Conservation (phyloP, 2,329 filamentous ascomycete genomes). For the Onygenales sp. region DNA sequence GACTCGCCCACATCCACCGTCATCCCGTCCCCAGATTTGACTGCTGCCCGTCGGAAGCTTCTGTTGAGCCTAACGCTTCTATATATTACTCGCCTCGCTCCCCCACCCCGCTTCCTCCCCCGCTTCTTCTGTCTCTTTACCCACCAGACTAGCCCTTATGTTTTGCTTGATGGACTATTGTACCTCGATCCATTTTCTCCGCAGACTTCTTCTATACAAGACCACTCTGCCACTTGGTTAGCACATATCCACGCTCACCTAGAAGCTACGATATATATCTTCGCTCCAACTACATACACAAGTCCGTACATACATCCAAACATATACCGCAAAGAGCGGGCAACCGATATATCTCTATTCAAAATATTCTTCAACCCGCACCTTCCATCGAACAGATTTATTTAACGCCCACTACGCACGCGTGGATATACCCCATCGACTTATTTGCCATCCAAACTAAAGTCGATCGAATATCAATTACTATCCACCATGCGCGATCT, state of each 20-base stretch:
- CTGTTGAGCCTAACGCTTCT: too few relatives aligned
- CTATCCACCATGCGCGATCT: constrained; percentile 35
- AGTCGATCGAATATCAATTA: neutral
- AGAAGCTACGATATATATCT: too few relatives aligned
- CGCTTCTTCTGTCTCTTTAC: too few relatives aligned
- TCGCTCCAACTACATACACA: neutral
- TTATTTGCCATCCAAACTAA: neutral
- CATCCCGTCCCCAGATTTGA: too few relatives aligned
- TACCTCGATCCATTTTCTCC: neutral
- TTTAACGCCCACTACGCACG: neutral
- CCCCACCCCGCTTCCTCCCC: neutral
- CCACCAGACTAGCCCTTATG: neutral
- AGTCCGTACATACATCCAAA: neutral
- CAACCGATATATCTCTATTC: neutral
- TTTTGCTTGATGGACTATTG: constrained; percentile 4
- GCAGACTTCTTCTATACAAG: constrained; percentile 3
- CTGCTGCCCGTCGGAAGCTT: neutral
- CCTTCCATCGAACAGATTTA: neutral
- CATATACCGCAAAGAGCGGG: neutral
- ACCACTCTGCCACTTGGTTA: constrained; percentile 6
- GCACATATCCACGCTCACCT: neutral
- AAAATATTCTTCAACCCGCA: neutral
- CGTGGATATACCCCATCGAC: neutral
- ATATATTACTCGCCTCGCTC: neutral
- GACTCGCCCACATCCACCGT: neutral